Evolutionary conservation across 257 asterid genomes (phyloP).

Genomic region (Linderniella brevidens): DNA sequence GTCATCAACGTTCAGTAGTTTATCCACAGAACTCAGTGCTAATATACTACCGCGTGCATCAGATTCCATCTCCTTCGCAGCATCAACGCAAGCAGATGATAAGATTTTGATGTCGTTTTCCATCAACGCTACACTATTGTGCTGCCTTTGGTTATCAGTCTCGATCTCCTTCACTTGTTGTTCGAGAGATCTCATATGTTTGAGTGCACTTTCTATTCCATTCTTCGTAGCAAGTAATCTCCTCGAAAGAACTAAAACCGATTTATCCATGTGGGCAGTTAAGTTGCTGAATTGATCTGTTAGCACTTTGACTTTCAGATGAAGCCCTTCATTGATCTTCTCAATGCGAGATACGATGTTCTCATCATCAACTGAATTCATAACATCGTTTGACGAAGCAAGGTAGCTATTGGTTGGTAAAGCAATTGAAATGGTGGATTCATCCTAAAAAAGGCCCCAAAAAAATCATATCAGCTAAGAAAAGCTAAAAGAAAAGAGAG

Average conservation of each 20-base stretch:
- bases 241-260: slow-evolving; percentile 25
- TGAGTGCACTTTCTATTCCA: slow-evolving; percentile 16
- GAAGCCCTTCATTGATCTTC: slow-evolving; percentile 46
- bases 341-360: slow-evolving; percentile 26
- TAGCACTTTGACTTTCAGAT: slow-evolving; percentile 42
- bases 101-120: slow-evolving; percentile 38
- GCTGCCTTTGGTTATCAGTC: slow-evolving; percentile 33
- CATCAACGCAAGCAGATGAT: slow-evolving; percentile 54
- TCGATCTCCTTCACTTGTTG: slow-evolving; percentile 33
- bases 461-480: slow-evolving; percentile 11
- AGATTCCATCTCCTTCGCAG: slow-evolving; percentile 35
- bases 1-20: slow-evolving; percentile 22
- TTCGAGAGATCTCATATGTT: slow-evolving; percentile 32
- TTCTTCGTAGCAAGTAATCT: slow-evolving; percentile 33
- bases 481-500: slow-evolving; percentile 5
- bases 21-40: slow-evolving; percentile 24
- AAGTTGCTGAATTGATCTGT: slow-evolving; percentile 35
- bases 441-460: slow-evolving; percentile 32
- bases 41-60: slow-evolving; percentile 21
- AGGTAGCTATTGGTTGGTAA: slow-evolving; percentile 19
- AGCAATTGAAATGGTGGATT: slow-evolving; percentile 25
- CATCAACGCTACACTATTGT: slow-evolving; percentile 25
- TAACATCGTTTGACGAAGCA: slow-evolving; percentile 23
- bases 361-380: slow-evolving; percentile 36
- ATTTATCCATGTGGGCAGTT: slow-evolving; percentile 40